Percentiles rank a stretch among this genome's conserved stretches.
These are phyloP conservation scores for Spinellus fusiger DNA, from an alignment of 192 early-diverging fungal genomes.

Conservation along the genomic window DNA sequence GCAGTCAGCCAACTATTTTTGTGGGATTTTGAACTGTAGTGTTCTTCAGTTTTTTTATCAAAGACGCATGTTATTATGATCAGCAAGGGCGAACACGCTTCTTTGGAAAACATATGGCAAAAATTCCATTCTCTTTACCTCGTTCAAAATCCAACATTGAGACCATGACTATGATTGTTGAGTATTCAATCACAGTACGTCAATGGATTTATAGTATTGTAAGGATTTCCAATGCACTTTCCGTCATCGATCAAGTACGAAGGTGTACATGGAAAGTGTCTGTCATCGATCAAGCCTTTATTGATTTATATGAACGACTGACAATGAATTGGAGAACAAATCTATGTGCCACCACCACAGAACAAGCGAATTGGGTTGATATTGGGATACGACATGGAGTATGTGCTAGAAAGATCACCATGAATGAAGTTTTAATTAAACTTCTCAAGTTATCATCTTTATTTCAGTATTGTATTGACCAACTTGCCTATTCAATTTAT, in stretches of 20 bases:
- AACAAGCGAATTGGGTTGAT: neutral
- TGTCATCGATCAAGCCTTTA: neutral
- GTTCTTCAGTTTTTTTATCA: constrained; percentile 42
- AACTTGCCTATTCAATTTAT: constrained; percentile 45
- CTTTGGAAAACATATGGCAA: constrained; percentile 53
- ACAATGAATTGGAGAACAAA: neutral
- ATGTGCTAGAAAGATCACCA: neutral
- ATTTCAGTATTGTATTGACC: constrained; percentile 50
- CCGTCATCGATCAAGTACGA: constrained; percentile 19
- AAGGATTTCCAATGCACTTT: neutral
- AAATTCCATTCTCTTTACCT: constrained; percentile 41
- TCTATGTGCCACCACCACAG: neutral
- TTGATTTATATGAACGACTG: neutral
- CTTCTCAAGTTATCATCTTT: constrained; percentile 26
- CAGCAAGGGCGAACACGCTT: constrained; percentile 50
- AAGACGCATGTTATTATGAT: constrained; percentile 46
- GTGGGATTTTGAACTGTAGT: constrained; percentile 36
- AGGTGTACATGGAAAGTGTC: constrained; percentile 16
- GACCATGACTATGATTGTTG: constrained; percentile 10
- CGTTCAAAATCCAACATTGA: neutral
- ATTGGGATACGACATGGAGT: neutral
- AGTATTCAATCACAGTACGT: neutral
- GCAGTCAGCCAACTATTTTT: constrained; percentile 31
- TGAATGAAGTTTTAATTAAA: neutral
- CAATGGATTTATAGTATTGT: constrained; percentile 13